Conservation (phyloP, 352 stramenopile genomes). For the Phytophthora crassamura region DNA sequence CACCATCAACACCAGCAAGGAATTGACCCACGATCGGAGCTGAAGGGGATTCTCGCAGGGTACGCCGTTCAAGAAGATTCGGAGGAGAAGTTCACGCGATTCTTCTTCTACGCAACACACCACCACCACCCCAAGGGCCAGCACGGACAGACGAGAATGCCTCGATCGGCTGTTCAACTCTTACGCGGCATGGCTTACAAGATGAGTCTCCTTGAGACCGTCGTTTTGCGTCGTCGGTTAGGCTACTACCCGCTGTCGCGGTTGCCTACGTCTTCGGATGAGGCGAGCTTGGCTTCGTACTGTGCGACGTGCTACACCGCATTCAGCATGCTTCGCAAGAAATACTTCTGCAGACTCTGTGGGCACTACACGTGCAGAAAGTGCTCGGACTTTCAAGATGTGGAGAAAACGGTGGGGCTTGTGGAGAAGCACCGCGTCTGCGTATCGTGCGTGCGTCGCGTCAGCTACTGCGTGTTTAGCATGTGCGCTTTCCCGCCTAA, state of each 20-base stretch:
- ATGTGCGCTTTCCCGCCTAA: slow-evolving; percentile 40
- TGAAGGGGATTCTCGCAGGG: slow-evolving; percentile 55
- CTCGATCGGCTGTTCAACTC: slow-evolving; percentile 48
- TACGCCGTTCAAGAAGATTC: slow-evolving; percentile 72
- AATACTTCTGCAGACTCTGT: slow-evolving; percentile 65
- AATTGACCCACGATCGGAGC: slow-evolving; percentile 21
- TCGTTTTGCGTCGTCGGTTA: slow-evolving; percentile 61
- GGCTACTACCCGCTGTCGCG: slow-evolving; percentile 54
- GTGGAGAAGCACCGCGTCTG: slow-evolving; percentile 60
- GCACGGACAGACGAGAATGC: slow-evolving; percentile 30
- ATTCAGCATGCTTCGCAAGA: slow-evolving; percentile 57
- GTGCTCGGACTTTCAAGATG: slow-evolving; percentile 51
- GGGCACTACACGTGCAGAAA: slow-evolving; percentile 61
- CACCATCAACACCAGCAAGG: slow-evolving; percentile 25
- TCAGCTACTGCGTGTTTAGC: slow-evolving; percentile 63
- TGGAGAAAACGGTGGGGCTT: slow-evolving; percentile 53
- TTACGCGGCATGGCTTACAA: slow-evolving; percentile 55
- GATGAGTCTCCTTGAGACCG: slow-evolving; percentile 43
- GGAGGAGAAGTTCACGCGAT: slow-evolving; percentile 59
- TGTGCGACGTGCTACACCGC: slow-evolving; percentile 52
- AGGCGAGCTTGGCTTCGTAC: slow-evolving; percentile 35
- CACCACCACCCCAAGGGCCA: slow-evolving; percentile 8
- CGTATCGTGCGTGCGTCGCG: slow-evolving; percentile 48
- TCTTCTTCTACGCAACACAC: slow-evolving; percentile 71
- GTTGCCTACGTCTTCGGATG: slow-evolving; percentile 27